Percentiles rank a stretch among this genome's conserved stretches.
phyloP scores from a whole-genome alignment of 2,329 filamentous ascomycete genomes.

The Aquanectria penicillioides region DNA sequence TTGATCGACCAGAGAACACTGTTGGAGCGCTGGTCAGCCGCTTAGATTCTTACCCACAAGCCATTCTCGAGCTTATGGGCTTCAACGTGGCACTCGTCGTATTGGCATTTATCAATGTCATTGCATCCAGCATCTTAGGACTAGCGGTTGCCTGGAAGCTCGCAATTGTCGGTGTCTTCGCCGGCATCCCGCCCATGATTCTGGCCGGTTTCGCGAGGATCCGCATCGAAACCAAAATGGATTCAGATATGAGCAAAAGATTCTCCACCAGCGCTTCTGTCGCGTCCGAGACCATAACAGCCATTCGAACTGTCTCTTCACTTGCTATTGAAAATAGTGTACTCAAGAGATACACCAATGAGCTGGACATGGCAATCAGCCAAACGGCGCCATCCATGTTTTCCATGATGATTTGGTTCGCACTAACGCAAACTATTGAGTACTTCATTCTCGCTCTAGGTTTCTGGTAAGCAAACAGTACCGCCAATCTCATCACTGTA shows the following conservation, averaged over 20 bases:
- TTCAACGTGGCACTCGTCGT: slow-evolving; percentile 50
- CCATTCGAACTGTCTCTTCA: slow-evolving; percentile 51
- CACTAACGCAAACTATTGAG: slow-evolving; percentile 46
- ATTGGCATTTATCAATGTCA: slow-evolving; percentile 47
- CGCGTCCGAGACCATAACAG: slow-evolving; percentile 51
- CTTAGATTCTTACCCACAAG: slow-evolving; percentile 36
- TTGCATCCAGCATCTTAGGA: slow-evolving; percentile 50
- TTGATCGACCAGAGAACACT: slow-evolving; percentile 10
- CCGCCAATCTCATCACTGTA: too few relatives aligned
- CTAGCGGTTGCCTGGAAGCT: slow-evolving; percentile 58
- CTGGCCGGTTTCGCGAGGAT: slow-evolving; percentile 47
- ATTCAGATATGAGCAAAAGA: slow-evolving; percentile 45
- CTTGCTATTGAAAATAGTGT: slow-evolving; percentile 50
- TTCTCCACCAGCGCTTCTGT: slow-evolving; percentile 48
- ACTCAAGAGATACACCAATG: slow-evolving; percentile 37
- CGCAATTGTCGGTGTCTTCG: slow-evolving; percentile 56
- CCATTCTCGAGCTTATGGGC: slow-evolving; percentile 51
- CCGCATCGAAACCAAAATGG: slow-evolving; percentile 49
- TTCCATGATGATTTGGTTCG: slow-evolving; percentile 45
- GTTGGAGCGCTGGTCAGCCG: not conserved
- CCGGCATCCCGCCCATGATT: slow-evolving; percentile 47
- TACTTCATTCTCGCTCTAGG: slow-evolving; percentile 49
- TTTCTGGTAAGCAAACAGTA: slow-evolving; percentile 51
- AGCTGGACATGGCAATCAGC: slow-evolving; percentile 41
- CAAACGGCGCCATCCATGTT: slow-evolving; percentile 37